Evolutionary conservation across 1,139 yeast genomes (phyloP), one percentile per base, ranked within the genome.

Genomic region (Kazachstania sp.): DNA sequence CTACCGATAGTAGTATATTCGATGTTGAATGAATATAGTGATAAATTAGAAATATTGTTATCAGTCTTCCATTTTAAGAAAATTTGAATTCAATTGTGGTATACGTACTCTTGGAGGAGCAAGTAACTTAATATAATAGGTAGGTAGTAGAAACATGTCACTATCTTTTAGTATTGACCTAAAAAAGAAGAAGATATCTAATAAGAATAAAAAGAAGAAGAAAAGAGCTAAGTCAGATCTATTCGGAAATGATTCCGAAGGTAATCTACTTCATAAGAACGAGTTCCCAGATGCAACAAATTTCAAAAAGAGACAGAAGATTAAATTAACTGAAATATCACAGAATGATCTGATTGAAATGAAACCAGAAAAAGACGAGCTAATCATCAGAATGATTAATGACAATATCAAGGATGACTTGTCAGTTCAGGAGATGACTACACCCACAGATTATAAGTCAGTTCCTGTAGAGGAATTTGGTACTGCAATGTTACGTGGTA

Each of bases 391-490:
- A 2, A 13, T 37, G 2, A 29, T 34, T 5, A 28, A 40, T 29
- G 13, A 40, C n/a, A 32, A 35, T 16, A 19, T 16, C n/a, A 26
- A 37, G 9, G 23, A 43, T 11, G n/a, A 9, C 11, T 29, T 26
- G 7, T 16, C 30, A 2, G n/a, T 41, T 16, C 44, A 45, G 16
- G 41, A 54, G 32, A 35, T 61, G 2, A 71, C 81, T 1, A 68
- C 72, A 0, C 51, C 61, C 40, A 76, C 74, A 20, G 78, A 76
- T 37, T 82, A 81, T 56, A 74, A 75, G 30, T 67, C 73, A 4
- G 79, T 90, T 0, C 95, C 97, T 0, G 88, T 90, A 0, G 95
- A 83, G 48, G 81, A 81, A 45, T 90, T 90, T 71, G 97, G 97
- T 0, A 81, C 81, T 4, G 97, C 96, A 0, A 68, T 81, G 64